Percentiles rank a stretch among this genome's conserved stretches.
These are phyloP conservation scores for Alternaria sp. DNA, from an alignment of 2,329 filamentous ascomycete genomes.

Conservation along the genomic window DNA sequence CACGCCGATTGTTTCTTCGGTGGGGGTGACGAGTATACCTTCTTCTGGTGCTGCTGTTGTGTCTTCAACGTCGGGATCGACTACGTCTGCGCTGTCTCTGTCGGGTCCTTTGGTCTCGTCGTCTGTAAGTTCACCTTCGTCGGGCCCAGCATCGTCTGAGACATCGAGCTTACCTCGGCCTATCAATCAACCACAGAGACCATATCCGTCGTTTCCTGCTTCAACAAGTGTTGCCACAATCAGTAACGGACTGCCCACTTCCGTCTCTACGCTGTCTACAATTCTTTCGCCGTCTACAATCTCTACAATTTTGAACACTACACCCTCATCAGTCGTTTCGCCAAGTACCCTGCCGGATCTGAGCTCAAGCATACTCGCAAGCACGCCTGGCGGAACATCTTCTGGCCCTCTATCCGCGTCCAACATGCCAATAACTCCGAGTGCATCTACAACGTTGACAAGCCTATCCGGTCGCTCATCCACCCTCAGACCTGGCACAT, in stretches of 20 bases:
- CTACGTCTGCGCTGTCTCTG: neutral
- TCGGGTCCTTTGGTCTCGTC: neutral
- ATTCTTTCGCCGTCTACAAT: neutral
- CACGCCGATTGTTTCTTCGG: constrained; percentile 5
- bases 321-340: neutral
- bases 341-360: neutral
- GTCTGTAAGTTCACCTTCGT: neutral
- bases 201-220: constrained; percentile 1
- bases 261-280: neutral
- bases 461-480: neutral
- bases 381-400: neutral
- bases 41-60: neutral
- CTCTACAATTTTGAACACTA: neutral
- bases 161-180: neutral
- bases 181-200: constrained; percentile 10
- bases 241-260: neutral
- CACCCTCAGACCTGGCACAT: neutral
- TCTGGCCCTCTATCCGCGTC: neutral
- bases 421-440: neutral
- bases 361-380: neutral
- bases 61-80: neutral
- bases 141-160: neutral
- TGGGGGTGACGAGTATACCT: neutral
- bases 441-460: neutral
- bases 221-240: neutral